Base-by-base conservation (phyloP, 2,329 filamentous ascomycete genomes). In the Pseudocercospora cruenta region DNA sequence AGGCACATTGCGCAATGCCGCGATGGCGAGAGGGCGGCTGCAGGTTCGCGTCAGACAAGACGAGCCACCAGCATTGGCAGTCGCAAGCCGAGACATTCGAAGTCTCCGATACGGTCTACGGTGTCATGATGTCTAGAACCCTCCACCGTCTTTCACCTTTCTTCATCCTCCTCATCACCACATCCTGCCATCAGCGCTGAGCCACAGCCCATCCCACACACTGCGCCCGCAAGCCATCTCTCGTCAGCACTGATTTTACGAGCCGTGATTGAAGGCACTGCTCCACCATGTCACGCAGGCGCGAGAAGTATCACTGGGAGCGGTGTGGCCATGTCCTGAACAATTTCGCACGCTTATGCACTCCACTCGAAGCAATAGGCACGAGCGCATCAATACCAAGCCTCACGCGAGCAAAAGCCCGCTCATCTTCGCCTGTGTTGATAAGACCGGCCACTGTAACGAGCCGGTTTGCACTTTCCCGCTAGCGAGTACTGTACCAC, bases 311-410 rank as follows among this genome's bases (percentile, higher is more conserved):
- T 51, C 6, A 19, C 16, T 45, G 5, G 31, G 55, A 19, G 55
- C 31, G 55, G 55, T 58, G 55, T 21, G 31, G 55, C 36, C 31
- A 33, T 36, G 28, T 53, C 45, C 60, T 55, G 12, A 28, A 55
- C 24, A 24, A n/a, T 28, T 31, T 19, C 31, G 60, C 28, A 22
- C 51, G 60, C 60, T 62, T 43, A 55, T 62, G 60, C 60, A 62
- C 49, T 62, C 60, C 60, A 62, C 60, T n/a, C 33, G 39, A 51
- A 26, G n/a, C 43, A 33, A 21, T 54, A 45, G 21, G 24, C 24
- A 47, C 45, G 31, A 31, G 28, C 16, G n/a, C 55, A 33, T 33
- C 4, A 58, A 58, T 7, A 16, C 16, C 31, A 31, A 31, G n/a
- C 54, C 22, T 19, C 21, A 31, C 39, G 39, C 39, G 39, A 45